A percentile compares a stretch with the other conserved stretches of the same genome.
These are phyloP conservation scores for Phylloporus sp. DNA, from an alignment of 768 basidiomycete genomes.

Conservation along the genomic window DNA sequence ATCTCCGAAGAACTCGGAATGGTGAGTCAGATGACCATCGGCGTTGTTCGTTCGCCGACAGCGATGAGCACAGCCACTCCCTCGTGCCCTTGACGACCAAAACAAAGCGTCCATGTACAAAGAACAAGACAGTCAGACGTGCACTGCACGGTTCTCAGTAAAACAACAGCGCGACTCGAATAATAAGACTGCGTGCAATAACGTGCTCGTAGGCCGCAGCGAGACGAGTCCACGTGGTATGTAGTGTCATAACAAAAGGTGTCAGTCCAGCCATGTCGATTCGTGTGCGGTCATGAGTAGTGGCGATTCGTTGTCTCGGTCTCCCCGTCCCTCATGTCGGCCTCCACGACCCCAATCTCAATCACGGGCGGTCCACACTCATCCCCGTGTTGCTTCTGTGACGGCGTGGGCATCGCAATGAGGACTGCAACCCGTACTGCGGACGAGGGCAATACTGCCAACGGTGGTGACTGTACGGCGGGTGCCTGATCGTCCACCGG, in stretches of 20 bases:
- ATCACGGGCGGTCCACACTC: slow-evolving; percentile 28
- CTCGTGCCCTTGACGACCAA: too few species aligned
- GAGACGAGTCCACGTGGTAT: slow-evolving; percentile 3
- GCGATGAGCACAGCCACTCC: too few species aligned
- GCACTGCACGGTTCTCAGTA: too few species aligned
- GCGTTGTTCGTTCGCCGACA: too few species aligned
- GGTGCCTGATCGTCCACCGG: not conserved
- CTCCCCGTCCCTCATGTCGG: slow-evolving; percentile 7
- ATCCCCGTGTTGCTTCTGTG: slow-evolving; percentile 11
- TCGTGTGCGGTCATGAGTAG: slow-evolving; percentile 8
- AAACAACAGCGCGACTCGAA: too few species aligned
- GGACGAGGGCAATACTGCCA: slow-evolving; percentile 10
- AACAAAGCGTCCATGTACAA: too few species aligned
- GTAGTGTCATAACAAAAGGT: not conserved
- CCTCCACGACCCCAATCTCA: slow-evolving; percentile 30
- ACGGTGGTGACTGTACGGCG: slow-evolving; percentile 8
- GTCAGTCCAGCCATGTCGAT: slow-evolving; percentile 2
- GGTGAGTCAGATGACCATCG: too few species aligned
- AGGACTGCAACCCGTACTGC: slow-evolving; percentile 38
- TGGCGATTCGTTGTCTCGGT: not conserved
- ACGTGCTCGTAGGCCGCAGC: slow-evolving; percentile 1
- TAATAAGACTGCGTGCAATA: not conserved
- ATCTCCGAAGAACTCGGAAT: not conserved
- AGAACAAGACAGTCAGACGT: too few species aligned
- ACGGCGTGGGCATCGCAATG: slow-evolving; percentile 39